These are phyloP conservation scores for Spongospora subterranea DNA, from an alignment of 208 protist genomes.

Conservation along the genomic window DNA sequence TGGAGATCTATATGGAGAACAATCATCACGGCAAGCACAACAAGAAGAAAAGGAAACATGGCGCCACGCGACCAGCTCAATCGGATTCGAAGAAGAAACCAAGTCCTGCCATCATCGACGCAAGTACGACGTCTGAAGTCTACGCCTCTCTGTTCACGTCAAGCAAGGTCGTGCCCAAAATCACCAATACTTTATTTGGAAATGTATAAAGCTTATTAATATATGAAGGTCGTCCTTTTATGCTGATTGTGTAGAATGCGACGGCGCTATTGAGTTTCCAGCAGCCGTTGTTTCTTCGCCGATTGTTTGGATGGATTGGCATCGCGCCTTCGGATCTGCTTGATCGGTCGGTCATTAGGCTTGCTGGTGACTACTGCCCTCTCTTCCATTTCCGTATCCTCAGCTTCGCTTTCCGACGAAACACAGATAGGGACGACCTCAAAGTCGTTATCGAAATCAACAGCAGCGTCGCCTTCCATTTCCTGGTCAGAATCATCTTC, in stretches of 20 bases:
- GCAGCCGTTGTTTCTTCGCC: not conserved
- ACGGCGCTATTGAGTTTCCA: not conserved
- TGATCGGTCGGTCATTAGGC: no score
- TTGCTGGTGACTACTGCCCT: not conserved
- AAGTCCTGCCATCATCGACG: no score
- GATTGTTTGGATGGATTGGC: not conserved
- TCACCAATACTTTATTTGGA: not conserved
- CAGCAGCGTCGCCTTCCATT: not conserved
- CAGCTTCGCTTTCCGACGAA: slow-evolving; percentile 13
- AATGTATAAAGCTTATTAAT: not conserved
- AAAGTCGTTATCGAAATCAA: slow-evolving; percentile 12
- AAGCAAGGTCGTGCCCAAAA: not conserved
- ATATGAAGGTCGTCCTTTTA: not conserved
- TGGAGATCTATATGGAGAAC: not conserved
- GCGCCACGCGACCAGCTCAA: no score
- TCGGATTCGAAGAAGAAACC: no score
- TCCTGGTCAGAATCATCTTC: not conserved
- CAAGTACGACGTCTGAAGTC: not conserved
- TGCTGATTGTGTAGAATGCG: not conserved
- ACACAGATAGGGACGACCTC: not conserved
- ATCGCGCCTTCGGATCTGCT: not conserved
- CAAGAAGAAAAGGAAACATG: slow-evolving; percentile 2
- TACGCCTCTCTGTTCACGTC: not conserved
- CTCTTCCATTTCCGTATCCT: not conserved
- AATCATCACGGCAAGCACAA: not conserved